Conservation (phyloP, 495 filamentous ascomycete genomes). For the Talaromyces borbonicus region DNA sequence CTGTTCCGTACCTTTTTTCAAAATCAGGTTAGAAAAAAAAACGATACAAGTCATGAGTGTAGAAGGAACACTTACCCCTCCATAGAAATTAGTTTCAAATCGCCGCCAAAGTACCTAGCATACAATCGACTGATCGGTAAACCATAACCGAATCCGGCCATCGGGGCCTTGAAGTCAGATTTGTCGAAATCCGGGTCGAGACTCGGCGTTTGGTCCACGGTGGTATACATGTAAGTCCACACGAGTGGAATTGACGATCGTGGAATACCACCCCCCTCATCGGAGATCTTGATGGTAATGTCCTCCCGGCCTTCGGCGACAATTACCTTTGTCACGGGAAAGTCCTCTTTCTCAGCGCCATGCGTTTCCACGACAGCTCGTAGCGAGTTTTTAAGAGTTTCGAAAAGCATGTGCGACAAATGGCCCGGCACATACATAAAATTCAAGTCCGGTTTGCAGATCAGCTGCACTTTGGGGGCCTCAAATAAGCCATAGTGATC, state of each 20-base stretch:
- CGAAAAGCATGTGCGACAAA: constrained; percentile 97
- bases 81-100: constrained; percentile 97
- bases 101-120: constrained; percentile 93
- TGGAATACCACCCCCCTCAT: constrained; percentile 93
- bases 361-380: constrained; percentile 94
- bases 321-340: constrained; percentile 93
- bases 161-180: constrained; percentile 98
- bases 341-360: constrained; percentile 88
- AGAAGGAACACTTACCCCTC: constrained; percentile 64
- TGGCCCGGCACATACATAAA: constrained; percentile 99
- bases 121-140: constrained; percentile 89
- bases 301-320: constrained; percentile 96
- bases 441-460: constrained; percentile 83
- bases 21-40: constrained; percentile 6
- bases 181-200: constrained; percentile 97
- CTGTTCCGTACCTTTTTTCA: constrained; percentile 92
- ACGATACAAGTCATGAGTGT: too few relatives aligned
- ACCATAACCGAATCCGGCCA: constrained; percentile 97
- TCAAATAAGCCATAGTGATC: constrained; percentile 98
- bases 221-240: constrained; percentile 99
- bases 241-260: constrained; percentile 86
- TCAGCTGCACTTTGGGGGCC: constrained; percentile 89
- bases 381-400: constrained; percentile 96
- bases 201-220: constrained; percentile 88
- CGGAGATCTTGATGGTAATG: constrained; percentile 95